phyloP scores from a whole-genome alignment of 2,329 filamentous ascomycete genomes.

The Neofusicoccum umdonicola region DNA sequence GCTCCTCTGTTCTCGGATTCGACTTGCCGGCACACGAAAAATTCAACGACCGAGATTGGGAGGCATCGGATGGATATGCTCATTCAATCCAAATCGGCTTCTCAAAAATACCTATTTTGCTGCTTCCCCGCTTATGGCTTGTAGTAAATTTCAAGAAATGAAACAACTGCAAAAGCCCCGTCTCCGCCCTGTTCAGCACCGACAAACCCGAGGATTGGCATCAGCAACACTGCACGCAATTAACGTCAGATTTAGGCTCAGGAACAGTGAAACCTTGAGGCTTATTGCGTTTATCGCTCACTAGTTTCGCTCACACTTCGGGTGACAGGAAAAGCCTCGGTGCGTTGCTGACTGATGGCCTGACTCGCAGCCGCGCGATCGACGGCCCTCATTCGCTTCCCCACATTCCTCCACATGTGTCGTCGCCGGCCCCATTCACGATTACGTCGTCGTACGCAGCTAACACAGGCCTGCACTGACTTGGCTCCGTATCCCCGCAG shows the following conservation, averaged over 20 bases:
- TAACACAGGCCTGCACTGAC: not conserved
- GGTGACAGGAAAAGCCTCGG: not conserved
- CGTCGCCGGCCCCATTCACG: conserved; percentile 4
- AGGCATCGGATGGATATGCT: conserved; percentile 18
- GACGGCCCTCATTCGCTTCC: conserved; percentile 27
- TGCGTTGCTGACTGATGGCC: not conserved
- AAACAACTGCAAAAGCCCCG: conserved; percentile 13
- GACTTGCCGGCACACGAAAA: conserved; percentile 19
- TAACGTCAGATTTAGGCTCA: conserved; percentile 1
- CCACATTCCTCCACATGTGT: conserved; percentile 25
- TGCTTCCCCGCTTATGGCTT: conserved; percentile 18
- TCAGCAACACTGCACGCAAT: not conserved
- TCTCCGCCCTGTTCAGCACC: not conserved
- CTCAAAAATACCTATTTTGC: conserved; percentile 18
- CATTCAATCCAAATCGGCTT: conserved; percentile 18
- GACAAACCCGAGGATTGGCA: not conserved
- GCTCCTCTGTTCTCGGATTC: conserved; percentile 15
- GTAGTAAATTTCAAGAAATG: conserved; percentile 15
- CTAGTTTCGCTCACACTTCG: conserved; percentile 1
- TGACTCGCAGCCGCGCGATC: conserved; percentile 1
- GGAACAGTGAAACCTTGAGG: conserved; percentile 6
- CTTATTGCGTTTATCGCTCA: not conserved
- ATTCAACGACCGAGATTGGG: conserved; percentile 17
- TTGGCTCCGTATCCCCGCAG: not conserved
- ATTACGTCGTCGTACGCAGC: not conserved